Percentiles rank a stretch among this genome's conserved stretches.
These are phyloP conservation scores for Pleurotus sapidus DNA, from an alignment of 768 basidiomycete genomes.

Conservation along the genomic window DNA sequence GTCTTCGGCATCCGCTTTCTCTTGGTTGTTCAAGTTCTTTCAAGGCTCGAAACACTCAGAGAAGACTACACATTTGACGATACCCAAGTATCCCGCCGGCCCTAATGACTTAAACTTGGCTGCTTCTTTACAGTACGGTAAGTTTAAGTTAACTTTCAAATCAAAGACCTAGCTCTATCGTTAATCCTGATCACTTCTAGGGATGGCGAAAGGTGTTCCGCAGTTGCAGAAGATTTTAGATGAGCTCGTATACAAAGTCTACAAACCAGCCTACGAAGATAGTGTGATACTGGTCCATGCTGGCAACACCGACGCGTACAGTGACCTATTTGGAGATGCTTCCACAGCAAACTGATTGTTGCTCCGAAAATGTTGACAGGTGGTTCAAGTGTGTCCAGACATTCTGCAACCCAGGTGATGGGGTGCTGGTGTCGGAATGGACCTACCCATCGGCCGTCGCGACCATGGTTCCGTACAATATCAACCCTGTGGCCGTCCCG, in stretches of 20 bases:
- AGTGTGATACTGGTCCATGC: slow-evolving; percentile 53
- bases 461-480: slow-evolving; percentile 32
- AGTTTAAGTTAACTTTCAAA: slow-evolving; percentile 6
- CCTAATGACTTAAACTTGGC: slow-evolving; percentile 57
- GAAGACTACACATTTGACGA: slow-evolving; percentile 43
- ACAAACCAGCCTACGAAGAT: slow-evolving; percentile 59
- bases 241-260: slow-evolving; percentile 52
- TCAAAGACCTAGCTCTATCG: not conserved
- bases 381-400: slow-evolving; percentile 57
- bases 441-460: slow-evolving; percentile 61
- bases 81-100: slow-evolving; percentile 57
- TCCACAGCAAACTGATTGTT: too few species aligned
- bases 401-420: slow-evolving; percentile 66
- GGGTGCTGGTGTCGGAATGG: slow-evolving; percentile 64
- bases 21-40: slow-evolving; percentile 62
- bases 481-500: slow-evolving; percentile 51
- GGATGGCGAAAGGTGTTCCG: slow-evolving; percentile 46
- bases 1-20: slow-evolving; percentile 26
- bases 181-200: slow-evolving; percentile 19
- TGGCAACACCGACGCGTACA: slow-evolving; percentile 69
- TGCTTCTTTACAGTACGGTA: slow-evolving; percentile 67
- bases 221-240: slow-evolving; percentile 53
- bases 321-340: not conserved
- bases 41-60: slow-evolving; percentile 26
- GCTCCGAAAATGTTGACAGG: slow-evolving; percentile 11